A percentile compares a stretch with the other conserved stretches of the same genome.
These are phyloP conservation scores for Populus hybrid DNA, from an alignment of 441 rosid genomes.

Conservation along the genomic window DNA sequence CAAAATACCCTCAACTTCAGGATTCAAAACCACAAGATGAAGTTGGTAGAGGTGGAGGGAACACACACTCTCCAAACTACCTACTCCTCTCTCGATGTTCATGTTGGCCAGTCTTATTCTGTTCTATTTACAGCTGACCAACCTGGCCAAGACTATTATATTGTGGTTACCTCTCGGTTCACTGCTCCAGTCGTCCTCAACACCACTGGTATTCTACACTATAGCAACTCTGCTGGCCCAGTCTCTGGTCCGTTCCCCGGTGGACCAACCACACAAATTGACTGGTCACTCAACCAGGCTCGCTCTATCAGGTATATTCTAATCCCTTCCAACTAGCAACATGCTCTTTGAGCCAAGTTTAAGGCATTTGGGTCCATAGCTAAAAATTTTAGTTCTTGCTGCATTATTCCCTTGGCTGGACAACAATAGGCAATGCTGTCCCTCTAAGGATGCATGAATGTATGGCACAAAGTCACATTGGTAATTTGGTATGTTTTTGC, in stretches of 20 bases:
- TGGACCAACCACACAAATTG: slow-evolving; percentile 78
- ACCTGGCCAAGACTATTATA: slow-evolving; percentile 71
- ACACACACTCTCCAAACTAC: slow-evolving; percentile 78
- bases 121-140: slow-evolving; percentile 88
- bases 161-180: slow-evolving; percentile 84
- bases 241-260: slow-evolving; percentile 76
- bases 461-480: background rate
- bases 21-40: slow-evolving; percentile 80
- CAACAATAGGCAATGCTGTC: no score
- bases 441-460: no score
- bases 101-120: slow-evolving; percentile 82
- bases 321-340: background rate
- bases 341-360: background rate
- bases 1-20: slow-evolving; percentile 74
- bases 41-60: slow-evolving; percentile 91
- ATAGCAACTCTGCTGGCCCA: slow-evolving; percentile 64
- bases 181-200: slow-evolving; percentile 51
- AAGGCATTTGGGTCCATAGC: background rate
- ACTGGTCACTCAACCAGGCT: slow-evolving; percentile 91
- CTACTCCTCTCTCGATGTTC: slow-evolving; percentile 77
- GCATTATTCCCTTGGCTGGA: no score
- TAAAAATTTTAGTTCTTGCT: no score
- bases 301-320: slow-evolving; percentile 67
- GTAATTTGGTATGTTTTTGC: background rate
- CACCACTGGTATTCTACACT: slow-evolving; percentile 63